phyloP scores from a whole-genome alignment of 345 rosid species.

The Salix viminalis region DNA sequence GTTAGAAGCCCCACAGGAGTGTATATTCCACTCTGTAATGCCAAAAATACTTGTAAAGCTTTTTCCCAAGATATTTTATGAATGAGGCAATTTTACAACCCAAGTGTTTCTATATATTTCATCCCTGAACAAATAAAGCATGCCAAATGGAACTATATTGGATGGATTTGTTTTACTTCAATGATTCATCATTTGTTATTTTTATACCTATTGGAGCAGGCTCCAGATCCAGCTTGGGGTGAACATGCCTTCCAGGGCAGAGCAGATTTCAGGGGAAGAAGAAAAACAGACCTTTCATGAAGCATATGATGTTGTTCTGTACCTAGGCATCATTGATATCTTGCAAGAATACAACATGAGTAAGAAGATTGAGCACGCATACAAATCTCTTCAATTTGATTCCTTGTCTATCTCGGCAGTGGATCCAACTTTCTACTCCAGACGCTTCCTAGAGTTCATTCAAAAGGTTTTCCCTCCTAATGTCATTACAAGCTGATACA shows the following conservation, averaged over 20 bases:
- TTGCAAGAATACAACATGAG: constrained; percentile 85
- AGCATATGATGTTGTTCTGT: constrained; percentile 77
- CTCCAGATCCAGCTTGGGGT: constrained; percentile 94
- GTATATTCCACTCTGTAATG: too few relatives aligned
- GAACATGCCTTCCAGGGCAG: constrained; percentile 97
- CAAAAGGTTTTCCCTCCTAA: constrained; percentile 68
- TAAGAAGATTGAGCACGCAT: constrained; percentile 90
- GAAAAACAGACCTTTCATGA: constrained; percentile 63
- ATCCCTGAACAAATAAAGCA: too few relatives aligned
- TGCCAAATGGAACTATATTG: too few relatives aligned
- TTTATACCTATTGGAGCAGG: constrained; percentile 34
- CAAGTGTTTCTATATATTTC: too few relatives aligned
- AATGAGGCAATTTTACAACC: background rate
- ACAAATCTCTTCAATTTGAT: constrained; percentile 87
- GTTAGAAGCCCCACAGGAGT: background rate
- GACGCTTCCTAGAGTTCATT: constrained; percentile 80
- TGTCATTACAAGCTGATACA: constrained; percentile 16
- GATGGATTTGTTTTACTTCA: background rate
- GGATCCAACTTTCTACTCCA: constrained; percentile 81
- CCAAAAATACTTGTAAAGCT: too few relatives aligned
- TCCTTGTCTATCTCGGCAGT: constrained; percentile 81
- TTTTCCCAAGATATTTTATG: too few relatives aligned
- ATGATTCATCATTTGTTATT: background rate
- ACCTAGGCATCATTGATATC: constrained; percentile 88
- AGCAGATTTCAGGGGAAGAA: constrained; percentile 67